Base-by-base conservation (phyloP, 495 filamentous ascomycete genomes). In the Penicillium taxi region DNA sequence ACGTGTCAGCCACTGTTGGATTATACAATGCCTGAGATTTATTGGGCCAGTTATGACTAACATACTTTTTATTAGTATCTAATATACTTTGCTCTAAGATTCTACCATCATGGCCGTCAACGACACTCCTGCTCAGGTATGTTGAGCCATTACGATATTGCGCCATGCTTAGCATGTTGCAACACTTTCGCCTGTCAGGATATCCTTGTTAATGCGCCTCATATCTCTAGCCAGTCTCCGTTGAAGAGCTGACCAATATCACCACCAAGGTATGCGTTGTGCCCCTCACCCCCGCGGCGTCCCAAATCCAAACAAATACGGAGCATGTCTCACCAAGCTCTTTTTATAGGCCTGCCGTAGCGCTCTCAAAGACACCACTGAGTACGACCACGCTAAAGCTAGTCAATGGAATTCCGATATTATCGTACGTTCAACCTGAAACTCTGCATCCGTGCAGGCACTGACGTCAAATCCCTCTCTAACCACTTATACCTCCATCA, bases 391-490 rank as follows among this genome's bases (percentile, higher is more conserved):
- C 58, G 55, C 77, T 34, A 73, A 75, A 38, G 87, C 87, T 34
- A 74, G 78, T 41, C 58, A 72, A 32, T 96, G 93, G 93, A 98
- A 96, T 64, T 78, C 78, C 14, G 61, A 70, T 35, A 96, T 98
- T 59, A 95, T 98, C 56, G 87, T 94, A 75, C 47, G 77, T 66
- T n/a, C n/a, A n/a, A n/a, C n/a, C n/a, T n/a, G n/a, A n/a, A n/a
- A n/a, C n/a, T n/a, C n/a, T n/a, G n/a, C 9, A 3, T 24, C 22
- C 22, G 22, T n/a, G n/a, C n/a, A n/a, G 22, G 6, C 22, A 6
- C 29, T 17, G 29, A 3, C 13, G 9, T 1, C 20, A 4, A 11
- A 23, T 6, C 12, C 49, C 15, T 31, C 15, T 12, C n/a, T 20
- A 28, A 22, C 9, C 26, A 29, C 19, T 13, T 12, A 12, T 24